Evolutionary conservation across 495 filamentous ascomycete genomes (phyloP), one percentile per base, ranked within the genome.

Genomic region (Podospora bellae-mahoneyi): DNA sequence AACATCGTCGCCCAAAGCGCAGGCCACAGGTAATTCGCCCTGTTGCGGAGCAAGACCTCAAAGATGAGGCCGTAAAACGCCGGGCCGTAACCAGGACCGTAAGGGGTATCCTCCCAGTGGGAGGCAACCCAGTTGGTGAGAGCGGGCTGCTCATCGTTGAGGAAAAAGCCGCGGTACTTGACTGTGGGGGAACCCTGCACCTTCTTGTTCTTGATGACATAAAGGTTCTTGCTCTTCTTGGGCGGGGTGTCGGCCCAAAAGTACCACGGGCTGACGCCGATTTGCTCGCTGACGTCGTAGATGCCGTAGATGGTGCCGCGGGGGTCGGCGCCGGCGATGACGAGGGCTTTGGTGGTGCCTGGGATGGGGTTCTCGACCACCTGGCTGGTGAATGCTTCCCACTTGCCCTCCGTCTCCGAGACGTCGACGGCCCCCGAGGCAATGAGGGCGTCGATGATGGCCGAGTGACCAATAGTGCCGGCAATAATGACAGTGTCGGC

Each of bases 11-110:
- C 85, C 90, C 90, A 92, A 74, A 87, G 81, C 0, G 90, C 84
- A 0, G 89, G 90, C 90, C 91, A 93, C 58, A 93, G 75, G 71
- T 91, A 92, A 74, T 92, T 93, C 4, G 90, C 90, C 15, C 85
- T 82, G 10, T 90, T 76, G 4, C 90, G 84, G 28, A 92, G 84
- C 3, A 92, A 80, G 0, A 93, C 80, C 78, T 93, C 90, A 65
- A 90, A 92, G 10, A 93, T 87, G 60, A 83, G 85, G 15, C 81
- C 78, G 77, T 92, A 90, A 74, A 92, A 91, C 16, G 84, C 83
- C 20, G 82, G 80, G 30, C 86, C 86, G 69, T 85, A 93, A 2
- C 84, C 86, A 5, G 84, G 77, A 3, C 88, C 88, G 60, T 85
- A 90, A 15, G 76, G 75, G 2, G 78, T 81, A 39, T 81, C 76